These are phyloP conservation scores for Colletotrichum viniferum DNA, from an alignment of 2,329 filamentous ascomycete species.

Conservation along the genomic window DNA sequence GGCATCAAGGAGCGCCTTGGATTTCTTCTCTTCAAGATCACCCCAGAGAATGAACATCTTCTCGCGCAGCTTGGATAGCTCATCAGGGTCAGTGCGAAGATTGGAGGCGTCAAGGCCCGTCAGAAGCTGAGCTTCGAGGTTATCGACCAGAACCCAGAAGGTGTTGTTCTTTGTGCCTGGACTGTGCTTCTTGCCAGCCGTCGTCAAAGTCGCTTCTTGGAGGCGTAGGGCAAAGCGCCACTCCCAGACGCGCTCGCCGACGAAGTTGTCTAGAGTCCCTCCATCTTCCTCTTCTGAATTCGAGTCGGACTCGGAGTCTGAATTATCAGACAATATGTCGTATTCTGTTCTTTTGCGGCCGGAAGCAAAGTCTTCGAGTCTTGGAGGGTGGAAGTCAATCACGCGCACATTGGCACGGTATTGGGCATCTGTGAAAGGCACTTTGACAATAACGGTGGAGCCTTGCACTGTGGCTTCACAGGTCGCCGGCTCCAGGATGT, in stretches of 20 bases:
- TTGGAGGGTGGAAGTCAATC: slow-evolving; percentile 77
- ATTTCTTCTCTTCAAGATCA: slow-evolving; percentile 76
- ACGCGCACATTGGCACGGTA: slow-evolving; percentile 77
- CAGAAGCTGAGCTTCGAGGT: slow-evolving; percentile 54
- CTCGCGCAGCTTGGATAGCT: slow-evolving; percentile 64
- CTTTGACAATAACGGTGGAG: slow-evolving; percentile 35
- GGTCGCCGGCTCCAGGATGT: slow-evolving; percentile 42
- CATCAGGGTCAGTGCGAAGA: slow-evolving; percentile 56
- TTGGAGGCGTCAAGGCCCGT: slow-evolving; percentile 52
- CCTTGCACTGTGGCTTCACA: slow-evolving; percentile 49
- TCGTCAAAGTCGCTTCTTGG: slow-evolving; percentile 63
- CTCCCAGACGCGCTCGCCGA: slow-evolving; percentile 62
- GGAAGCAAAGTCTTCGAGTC: slow-evolving; percentile 72
- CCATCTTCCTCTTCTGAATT: slow-evolving; percentile 30
- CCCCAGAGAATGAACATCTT: slow-evolving; percentile 85
- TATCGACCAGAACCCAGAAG: slow-evolving; percentile 73
- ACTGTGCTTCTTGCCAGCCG: slow-evolving; percentile 36
- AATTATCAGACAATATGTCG: slow-evolving; percentile 52
- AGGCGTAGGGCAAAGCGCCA: slow-evolving; percentile 85
- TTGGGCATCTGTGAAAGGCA: slow-evolving; percentile 78
- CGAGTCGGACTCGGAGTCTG: slow-evolving; percentile 31
- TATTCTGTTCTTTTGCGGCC: slow-evolving; percentile 50
- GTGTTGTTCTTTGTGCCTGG: slow-evolving; percentile 26
- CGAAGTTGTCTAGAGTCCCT: slow-evolving; percentile 27
- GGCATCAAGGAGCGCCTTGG: slow-evolving; percentile 33